phyloP scores from a whole-genome alignment of 2,329 filamentous ascomycete genomes.

The Diaporthe vexans region DNA sequence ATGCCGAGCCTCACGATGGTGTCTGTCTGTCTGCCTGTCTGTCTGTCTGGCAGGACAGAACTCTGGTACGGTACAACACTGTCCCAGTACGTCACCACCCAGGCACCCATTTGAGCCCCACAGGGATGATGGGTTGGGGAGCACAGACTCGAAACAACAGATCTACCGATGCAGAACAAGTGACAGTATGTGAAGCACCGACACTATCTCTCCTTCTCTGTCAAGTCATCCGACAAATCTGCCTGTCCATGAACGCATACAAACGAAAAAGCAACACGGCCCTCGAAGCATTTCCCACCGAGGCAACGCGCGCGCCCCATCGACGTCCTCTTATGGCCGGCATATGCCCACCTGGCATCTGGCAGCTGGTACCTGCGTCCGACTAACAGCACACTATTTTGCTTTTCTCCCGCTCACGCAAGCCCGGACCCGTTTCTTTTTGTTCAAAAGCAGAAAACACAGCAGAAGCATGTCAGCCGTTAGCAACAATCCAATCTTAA shows the following conservation, averaged over 20 bases:
- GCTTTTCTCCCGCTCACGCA: conserved; percentile 3
- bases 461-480: too few relatives aligned
- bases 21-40: background rate
- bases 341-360: background rate
- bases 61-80: background rate
- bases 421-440: too few relatives aligned
- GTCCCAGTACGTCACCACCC: conserved; percentile 2
- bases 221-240: background rate
- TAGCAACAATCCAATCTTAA: too few relatives aligned
- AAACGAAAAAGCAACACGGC: background rate
- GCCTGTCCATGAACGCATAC: background rate
- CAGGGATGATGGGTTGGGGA: conserved; percentile 15
- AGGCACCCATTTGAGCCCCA: background rate
- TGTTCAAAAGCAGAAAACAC: too few relatives aligned
- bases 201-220: background rate
- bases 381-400: background rate
- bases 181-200: conserved; percentile 31
- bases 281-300: background rate
- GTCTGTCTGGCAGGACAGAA: background rate
- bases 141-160: conserved; percentile 34
- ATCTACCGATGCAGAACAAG: conserved; percentile 28
- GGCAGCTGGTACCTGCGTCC: conserved; percentile 16
- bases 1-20: conserved; percentile 2
- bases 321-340: background rate
- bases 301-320: conserved; percentile 5